These are phyloP conservation scores for Parachaetomium inaequale DNA, from an alignment of 495 filamentous ascomycete species.

Conservation along the genomic window DNA sequence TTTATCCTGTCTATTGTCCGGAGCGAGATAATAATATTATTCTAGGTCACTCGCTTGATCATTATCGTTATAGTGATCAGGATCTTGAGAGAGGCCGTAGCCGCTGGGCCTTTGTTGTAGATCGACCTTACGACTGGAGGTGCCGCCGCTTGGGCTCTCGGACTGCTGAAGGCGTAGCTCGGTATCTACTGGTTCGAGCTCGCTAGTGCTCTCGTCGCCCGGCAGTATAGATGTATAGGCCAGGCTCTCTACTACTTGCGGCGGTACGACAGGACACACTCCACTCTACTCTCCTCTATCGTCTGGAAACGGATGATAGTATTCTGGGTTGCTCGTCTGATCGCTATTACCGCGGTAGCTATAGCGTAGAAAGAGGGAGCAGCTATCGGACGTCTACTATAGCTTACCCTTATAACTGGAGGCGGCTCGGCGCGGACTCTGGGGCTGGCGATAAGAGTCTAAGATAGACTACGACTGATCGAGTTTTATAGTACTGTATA, in stretches of 20 bases:
- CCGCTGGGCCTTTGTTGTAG: slow-evolving; percentile 12
- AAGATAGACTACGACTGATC: too few relatives aligned
- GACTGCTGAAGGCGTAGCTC: slow-evolving; percentile 2
- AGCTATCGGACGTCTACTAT: too few relatives aligned
- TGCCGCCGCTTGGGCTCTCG: slow-evolving; percentile 15
- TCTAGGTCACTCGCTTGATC: slow-evolving; percentile 11
- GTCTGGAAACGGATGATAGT: slow-evolving; percentile 6
- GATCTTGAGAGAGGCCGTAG: slow-evolving; percentile 12
- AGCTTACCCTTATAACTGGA: neutral
- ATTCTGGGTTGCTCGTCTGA: slow-evolving; percentile 1
- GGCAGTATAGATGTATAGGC: neutral
- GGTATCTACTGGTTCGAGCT: neutral
- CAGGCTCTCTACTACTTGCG: slow-evolving; percentile 13
- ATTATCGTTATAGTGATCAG: slow-evolving; percentile 8
- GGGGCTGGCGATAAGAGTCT: slow-evolving; percentile 8
- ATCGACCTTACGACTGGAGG: slow-evolving; percentile 15
- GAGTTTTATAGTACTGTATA: neutral
- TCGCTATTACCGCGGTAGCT: neutral
- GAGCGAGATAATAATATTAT: slow-evolving; percentile 11
- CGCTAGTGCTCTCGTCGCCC: neutral
- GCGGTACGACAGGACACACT: slow-evolving; percentile 4
- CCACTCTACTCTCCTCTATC: too few relatives aligned
- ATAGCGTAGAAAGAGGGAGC: too few relatives aligned
- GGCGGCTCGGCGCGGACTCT: slow-evolving; percentile 1
- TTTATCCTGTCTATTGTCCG: slow-evolving; percentile 14